These are phyloP conservation scores for Aurifilum marmelostoma DNA, from an alignment of 2,329 filamentous ascomycete species.

Conservation along the genomic window DNA sequence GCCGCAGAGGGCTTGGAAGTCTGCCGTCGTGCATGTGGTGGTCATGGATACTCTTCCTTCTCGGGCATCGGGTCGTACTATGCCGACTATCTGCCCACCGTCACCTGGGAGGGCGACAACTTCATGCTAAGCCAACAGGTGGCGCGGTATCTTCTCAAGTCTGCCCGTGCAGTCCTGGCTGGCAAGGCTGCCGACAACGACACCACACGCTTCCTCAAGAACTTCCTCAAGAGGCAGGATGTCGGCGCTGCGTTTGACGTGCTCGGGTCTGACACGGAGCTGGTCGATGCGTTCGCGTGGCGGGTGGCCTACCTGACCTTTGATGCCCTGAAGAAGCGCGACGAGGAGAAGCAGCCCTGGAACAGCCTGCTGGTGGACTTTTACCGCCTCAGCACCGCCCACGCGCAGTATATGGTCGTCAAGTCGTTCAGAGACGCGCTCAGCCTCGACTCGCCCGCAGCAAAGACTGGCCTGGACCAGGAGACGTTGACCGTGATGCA, in stretches of 20 bases:
- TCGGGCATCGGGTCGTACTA: conserved; percentile 78
- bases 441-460: conserved; percentile 46
- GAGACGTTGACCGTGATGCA: conserved; percentile 63
- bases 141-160: conserved; percentile 75
- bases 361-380: conserved; percentile 79
- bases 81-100: conserved; percentile 71
- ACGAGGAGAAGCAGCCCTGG: conserved; percentile 76
- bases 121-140: conserved; percentile 85
- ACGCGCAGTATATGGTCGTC: conserved; percentile 77
- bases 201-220: conserved; percentile 67
- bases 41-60: conserved; percentile 76
- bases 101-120: conserved; percentile 79
- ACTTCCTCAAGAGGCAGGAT: conserved; percentile 67
- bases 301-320: conserved; percentile 75
- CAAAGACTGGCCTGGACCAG: conserved; percentile 55
- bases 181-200: conserved; percentile 65
- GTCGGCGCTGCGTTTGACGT: conserved; percentile 76
- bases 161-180: conserved; percentile 69
- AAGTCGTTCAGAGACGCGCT: conserved; percentile 67
- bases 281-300: conserved; percentile 77
- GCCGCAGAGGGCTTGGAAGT: conserved; percentile 76
- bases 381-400: conserved; percentile 74
- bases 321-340: conserved; percentile 73
- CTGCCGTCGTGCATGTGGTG: conserved; percentile 75
- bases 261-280: conserved; percentile 68